These are phyloP conservation scores for Rhodotorula mucilaginosa DNA, from an alignment of 1,284 basidiomycete species.

Conservation along the genomic window DNA sequence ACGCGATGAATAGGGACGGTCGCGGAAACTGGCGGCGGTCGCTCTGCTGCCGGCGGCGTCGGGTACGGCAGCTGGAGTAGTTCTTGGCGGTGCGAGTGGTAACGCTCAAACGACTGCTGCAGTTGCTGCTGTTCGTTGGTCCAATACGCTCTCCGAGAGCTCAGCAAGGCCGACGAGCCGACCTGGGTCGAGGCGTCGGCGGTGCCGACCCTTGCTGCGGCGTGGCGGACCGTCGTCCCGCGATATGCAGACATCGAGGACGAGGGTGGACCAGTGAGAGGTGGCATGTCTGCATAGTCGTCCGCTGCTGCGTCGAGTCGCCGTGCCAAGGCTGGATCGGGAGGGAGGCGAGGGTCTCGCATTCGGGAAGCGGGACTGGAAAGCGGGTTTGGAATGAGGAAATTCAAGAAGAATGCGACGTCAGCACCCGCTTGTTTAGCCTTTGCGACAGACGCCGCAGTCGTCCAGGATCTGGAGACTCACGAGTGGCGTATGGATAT, in stretches of 20 bases:
- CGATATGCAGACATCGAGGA: neutral
- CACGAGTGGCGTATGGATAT: too few species aligned
- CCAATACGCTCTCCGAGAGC: neutral
- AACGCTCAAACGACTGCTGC: neutral
- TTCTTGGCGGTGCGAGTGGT: neutral
- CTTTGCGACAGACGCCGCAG: too few species aligned
- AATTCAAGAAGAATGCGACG: neutral
- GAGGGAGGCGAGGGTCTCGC: slow-evolving; percentile 9
- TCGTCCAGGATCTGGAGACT: too few species aligned
- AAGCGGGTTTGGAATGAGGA: too few species aligned
- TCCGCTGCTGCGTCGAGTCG: neutral
- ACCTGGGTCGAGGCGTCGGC: neutral
- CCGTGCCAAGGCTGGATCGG: neutral
- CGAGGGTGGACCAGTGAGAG: neutral
- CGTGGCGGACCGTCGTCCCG: neutral
- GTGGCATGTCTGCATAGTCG: neutral
- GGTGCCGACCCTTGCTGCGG: neutral
- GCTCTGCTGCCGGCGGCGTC: neutral
- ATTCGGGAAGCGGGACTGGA: slow-evolving; percentile 3
- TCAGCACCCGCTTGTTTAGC: too few species aligned
- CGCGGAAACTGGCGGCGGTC: neutral
- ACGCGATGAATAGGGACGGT: slow-evolving; percentile 56
- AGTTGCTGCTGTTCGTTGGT: neutral
- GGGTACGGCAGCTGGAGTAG: neutral
- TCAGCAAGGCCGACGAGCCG: neutral